Evolutionary conservation across 2,329 filamentous ascomycete genomes (phyloP), one percentile per base, ranked within the genome.

Genomic region (Arthrobotrys iridis): DNA sequence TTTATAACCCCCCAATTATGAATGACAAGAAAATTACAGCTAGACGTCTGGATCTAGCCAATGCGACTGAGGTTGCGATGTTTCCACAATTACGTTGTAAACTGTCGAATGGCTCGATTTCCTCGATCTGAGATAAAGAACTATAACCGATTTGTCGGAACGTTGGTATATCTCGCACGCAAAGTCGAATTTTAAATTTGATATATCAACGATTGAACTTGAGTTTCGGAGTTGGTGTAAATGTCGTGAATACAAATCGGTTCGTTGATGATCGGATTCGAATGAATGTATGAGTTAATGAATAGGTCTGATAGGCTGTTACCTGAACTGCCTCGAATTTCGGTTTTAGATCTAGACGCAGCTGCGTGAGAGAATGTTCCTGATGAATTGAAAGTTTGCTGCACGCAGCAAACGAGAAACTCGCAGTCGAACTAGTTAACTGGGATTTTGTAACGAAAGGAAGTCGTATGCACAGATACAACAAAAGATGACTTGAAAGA

Each of bases 371-470:
- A 57, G 22, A 35, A 59, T 55, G 33, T 60, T 40, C 13, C 26
- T 20, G 60, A 58, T 18, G 62, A 74, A 74, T 20, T 67, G 62
- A 74, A 67, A 35, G 43, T 11, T 48, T 67, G 52, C 68, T 26
- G 62, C 68, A 57, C 35, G 62, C 70, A 74, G 62, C 62, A 67
- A 67, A 20, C n/a, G 43, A 2, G 13, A 20, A 15, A 28, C 20
- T 33, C 10, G 8, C 26, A 28, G 26, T 41, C 26, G 8, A n/a
- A n/a, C 40, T 22, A 45, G 15, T 22, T n/a, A 50, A n/a, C 8
- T 46, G 15, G 4, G 33, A 18, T 24, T 10, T 3, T 28, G 15
- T 58, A 74, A 55, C 46, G 70, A 74, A 74, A 37, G 70, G 46
- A 74, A 46, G 62, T 35, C 30, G 70, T 67, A 63, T 55, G 46